Evolutionary conservation across 176 grass and related monocot species (phyloP).

Genomic region (Paspalum notatum): DNA sequence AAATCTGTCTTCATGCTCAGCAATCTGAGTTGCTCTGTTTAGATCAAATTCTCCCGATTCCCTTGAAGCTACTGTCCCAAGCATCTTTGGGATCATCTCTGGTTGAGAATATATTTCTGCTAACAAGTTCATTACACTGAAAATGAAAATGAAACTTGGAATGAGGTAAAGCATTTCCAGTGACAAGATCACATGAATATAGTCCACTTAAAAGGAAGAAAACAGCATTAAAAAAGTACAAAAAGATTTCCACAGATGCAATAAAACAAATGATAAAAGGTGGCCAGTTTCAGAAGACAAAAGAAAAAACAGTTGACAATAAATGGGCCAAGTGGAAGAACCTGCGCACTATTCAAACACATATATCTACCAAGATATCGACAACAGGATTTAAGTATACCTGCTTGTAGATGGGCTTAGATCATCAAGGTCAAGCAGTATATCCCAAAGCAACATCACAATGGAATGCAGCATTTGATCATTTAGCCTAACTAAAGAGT

Average conservation of each 20-base stretch:
- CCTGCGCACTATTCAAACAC: neutral
- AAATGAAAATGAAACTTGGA: constrained; percentile 42
- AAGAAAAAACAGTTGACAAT: constrained; percentile 11
- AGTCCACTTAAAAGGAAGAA: neutral
- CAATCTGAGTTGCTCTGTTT: constrained; percentile 56
- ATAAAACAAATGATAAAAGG: neutral
- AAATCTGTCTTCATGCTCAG: constrained; percentile 55
- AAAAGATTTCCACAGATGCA: neutral
- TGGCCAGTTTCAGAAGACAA: constrained; percentile 19
- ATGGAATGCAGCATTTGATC: constrained; percentile 81
- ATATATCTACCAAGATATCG: constrained; percentile 8
- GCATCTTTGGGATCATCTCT: constrained; percentile 95
- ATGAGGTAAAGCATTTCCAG: constrained; percentile 28
- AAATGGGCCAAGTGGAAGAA: constrained; percentile 13
- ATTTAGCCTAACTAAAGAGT: constrained; percentile 83
- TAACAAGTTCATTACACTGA: constrained; percentile 99
- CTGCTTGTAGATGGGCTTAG: constrained; percentile 99
- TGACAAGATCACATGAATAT: constrained; percentile 31
- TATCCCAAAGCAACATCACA: constrained; percentile 99
- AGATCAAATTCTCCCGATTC: constrained; percentile 70
- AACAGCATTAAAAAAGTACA: neutral
- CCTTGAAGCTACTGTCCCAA: constrained; percentile 59
- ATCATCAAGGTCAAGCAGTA: constrained; percentile 98
- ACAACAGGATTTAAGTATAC: constrained; percentile 47
- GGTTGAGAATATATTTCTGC: constrained; percentile 98